Evolutionary conservation across 371 early-diverging fungal genomes (phyloP).

Genomic region (Apophysomyces sp.): DNA sequence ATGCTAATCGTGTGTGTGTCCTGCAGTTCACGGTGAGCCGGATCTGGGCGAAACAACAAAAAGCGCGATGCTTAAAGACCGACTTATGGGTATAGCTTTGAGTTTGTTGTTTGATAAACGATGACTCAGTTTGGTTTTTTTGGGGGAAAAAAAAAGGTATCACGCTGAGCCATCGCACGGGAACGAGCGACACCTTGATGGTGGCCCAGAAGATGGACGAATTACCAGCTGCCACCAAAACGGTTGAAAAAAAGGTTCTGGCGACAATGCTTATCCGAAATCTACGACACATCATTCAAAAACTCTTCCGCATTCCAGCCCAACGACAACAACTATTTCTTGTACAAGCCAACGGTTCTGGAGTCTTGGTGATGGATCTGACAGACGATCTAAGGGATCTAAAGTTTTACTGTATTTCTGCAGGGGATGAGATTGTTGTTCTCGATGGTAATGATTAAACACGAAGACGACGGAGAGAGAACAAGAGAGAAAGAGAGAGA

Average conservation of each 20-base stretch:
- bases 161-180: constrained; percentile 4
- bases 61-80: constrained; percentile 57
- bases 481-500: neutral
- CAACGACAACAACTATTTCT: constrained; percentile 32
- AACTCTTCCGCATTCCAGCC: constrained; percentile 34
- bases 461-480: neutral
- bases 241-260: constrained; percentile 48
- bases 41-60: constrained; percentile 26
- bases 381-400: constrained; percentile 45
- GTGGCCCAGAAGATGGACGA: constrained; percentile 8
- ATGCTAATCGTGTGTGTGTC: no score
- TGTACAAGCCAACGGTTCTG: constrained; percentile 4
- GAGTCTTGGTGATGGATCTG: constrained; percentile 32
- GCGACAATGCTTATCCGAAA: constrained; percentile 45
- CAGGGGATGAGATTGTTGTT: constrained; percentile 7
- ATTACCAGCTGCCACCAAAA: constrained; percentile 21
- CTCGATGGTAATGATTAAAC: neutral
- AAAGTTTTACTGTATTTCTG: constrained; percentile 33
- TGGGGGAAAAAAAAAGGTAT: constrained; percentile 4
- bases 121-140: neutral
- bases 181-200: neutral
- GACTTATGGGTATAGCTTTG: constrained; percentile 58
- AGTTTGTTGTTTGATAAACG: no score
- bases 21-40: constrained; percentile 63
- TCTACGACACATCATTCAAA: constrained; percentile 39